These are phyloP conservation scores for Pinus tabuliformis DNA, from an alignment of 75 land plant species.

Conservation along the genomic window DNA sequence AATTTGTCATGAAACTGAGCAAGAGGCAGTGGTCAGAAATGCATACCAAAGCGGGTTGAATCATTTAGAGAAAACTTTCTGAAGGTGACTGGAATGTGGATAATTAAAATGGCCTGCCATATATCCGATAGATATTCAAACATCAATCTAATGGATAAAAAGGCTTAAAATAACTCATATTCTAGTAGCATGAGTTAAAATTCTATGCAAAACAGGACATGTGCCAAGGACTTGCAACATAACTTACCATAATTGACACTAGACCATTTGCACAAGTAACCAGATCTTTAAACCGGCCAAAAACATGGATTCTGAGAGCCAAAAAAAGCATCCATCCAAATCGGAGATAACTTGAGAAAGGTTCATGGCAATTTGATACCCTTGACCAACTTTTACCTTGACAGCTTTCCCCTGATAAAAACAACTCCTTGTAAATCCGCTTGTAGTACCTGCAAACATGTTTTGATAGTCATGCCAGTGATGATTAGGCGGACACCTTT, in stretches of 20 bases:
- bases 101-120: slow-evolving; percentile 26
- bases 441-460: slow-evolving; percentile 44
- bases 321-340: slow-evolving; percentile 96
- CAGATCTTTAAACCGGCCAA: slow-evolving; percentile 28
- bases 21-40: neutral
- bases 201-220: no score
- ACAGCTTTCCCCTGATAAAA: slow-evolving; percentile 35
- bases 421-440: slow-evolving; percentile 52
- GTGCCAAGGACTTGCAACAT: no score
- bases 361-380: slow-evolving; percentile 3
- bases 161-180: no score
- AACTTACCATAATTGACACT: slow-evolving; percentile 33
- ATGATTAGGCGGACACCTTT: neutral
- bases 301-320: slow-evolving; percentile 36
- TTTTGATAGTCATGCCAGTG: no score
- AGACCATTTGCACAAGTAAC: slow-evolving; percentile 46
- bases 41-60: slow-evolving; percentile 25
- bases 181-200: no score
- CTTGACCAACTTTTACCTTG: slow-evolving; percentile 7
- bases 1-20: no score
- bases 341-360: slow-evolving; percentile 45
- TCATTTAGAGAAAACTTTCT: slow-evolving; percentile 30
- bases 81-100: slow-evolving; percentile 31
- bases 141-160: no score
- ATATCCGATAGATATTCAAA: neutral